A percentile compares a stretch with the other conserved stretches of the same genome.
phyloP scores from a whole-genome alignment of 176 grass and related monocot species.

The Alloteropsis semialata region DNA sequence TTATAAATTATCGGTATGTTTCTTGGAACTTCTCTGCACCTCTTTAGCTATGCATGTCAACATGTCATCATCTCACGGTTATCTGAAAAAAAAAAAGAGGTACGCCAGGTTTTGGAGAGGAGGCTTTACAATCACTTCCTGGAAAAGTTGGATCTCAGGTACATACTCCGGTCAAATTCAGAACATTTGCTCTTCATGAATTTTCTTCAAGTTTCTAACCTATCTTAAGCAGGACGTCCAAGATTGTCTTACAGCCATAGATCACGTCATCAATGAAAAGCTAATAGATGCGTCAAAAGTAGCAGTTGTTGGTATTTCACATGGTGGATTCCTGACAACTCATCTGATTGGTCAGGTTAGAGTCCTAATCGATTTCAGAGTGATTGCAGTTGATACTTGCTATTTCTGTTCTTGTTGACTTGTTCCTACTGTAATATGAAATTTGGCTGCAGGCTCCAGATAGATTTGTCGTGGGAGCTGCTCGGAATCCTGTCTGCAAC shows the following conservation, averaged over 20 bases:
- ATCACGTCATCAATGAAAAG: conserved; percentile 54
- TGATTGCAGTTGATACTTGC: background rate
- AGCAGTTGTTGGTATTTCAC: conserved; percentile 78
- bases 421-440: background rate
- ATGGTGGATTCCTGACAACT: conserved; percentile 87
- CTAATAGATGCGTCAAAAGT: conserved; percentile 64
- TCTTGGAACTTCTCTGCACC: background rate
- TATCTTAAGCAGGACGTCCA: conserved; percentile 58
- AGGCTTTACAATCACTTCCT: conserved; percentile 93
- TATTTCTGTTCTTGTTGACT: background rate
- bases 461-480: conserved; percentile 61
- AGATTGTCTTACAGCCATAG: conserved; percentile 69
- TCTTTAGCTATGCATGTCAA: background rate
- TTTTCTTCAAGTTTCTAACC: background rate
- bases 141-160: conserved; percentile 89
- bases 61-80: background rate
- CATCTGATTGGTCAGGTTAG: conserved; percentile 88
- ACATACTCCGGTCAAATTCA: conserved; percentile 1
- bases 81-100: conserved; percentile 46
- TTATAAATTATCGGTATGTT: conserved; percentile 79
- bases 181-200: background rate
- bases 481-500: conserved; percentile 87
- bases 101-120: conserved; percentile 75
- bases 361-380: background rate
- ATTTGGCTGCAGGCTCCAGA: conserved; percentile 58